phyloP scores from a whole-genome alignment of 2,329 filamentous ascomycete species.

The Dactylonectria macrodidyma region DNA sequence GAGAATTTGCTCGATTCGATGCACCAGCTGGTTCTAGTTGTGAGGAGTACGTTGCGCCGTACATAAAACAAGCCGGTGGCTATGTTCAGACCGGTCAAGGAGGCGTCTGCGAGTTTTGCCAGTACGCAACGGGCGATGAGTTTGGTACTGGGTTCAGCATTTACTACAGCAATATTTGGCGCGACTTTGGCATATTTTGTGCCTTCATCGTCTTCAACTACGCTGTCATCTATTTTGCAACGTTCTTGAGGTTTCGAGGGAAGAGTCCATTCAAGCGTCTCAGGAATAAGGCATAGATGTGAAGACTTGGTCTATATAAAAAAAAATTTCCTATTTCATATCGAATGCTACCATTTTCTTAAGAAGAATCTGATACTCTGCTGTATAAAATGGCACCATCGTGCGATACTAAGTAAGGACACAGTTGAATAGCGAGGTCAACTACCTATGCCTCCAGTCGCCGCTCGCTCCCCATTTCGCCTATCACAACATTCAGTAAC shows the following conservation, averaged over 20 bases:
- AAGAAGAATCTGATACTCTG: too few species aligned
- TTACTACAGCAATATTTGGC: conserved; percentile 73
- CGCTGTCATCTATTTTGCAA: conserved; percentile 55
- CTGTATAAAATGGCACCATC: too few species aligned
- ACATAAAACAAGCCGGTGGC: conserved; percentile 68
- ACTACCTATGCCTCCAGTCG: too few species aligned
- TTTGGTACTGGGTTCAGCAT: conserved; percentile 74
- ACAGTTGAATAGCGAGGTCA: too few species aligned
- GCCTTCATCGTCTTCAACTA: conserved; percentile 77
- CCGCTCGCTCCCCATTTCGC: too few species aligned
- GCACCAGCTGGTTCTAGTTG: conserved; percentile 74
- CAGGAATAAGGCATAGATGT: too few species aligned
- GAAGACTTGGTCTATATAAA: too few species aligned
- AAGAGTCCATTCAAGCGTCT: conserved; percentile 54
- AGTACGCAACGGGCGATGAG: conserved; percentile 72
- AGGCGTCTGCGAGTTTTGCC: conserved; percentile 76
- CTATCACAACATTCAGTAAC: too few species aligned
- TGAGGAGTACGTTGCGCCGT: conserved; percentile 69
- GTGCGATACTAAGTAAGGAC: too few species aligned
- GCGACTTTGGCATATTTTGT: conserved; percentile 76
- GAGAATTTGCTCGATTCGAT: conserved; percentile 73
- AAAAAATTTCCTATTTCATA: too few species aligned
- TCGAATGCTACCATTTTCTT: too few species aligned
- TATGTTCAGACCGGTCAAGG: conserved; percentile 71
- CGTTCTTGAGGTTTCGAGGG: conserved; percentile 57